Base-by-base conservation (phyloP, 306 rosid species). In the Lagenaria siceraria region DNA sequence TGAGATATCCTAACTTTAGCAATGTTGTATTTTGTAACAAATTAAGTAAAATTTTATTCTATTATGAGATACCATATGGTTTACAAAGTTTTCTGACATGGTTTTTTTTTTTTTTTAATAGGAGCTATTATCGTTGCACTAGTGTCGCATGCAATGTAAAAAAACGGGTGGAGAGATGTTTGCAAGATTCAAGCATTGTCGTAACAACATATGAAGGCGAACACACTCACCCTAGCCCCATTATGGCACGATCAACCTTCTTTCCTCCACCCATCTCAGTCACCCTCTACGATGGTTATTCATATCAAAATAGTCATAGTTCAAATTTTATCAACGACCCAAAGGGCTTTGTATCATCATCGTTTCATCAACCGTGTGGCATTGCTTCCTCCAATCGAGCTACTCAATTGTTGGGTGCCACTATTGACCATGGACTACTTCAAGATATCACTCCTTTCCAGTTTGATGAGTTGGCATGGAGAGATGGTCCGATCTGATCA, bases 51-150 rank as follows among this genome's bases (percentile, higher is more conserved):
- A 33, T 33, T 33, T 33, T 33, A 33, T 33, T 33, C 5, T 33
- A 33, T 4, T 5, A 33, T 6, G 3, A 33, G 36, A 33, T 29
- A 29, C 48, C 4, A 11, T 42, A 10, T 3, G 4, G 13, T 42
- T 3, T 19, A 14, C 0, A 8, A 0, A 19, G 0, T 0, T 61
- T 36, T 9, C 1, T 64, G 1, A 35, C 38, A 12, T 8, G 33
- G 15, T 18, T 2, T 40, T 49, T 49, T 3, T 6, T 42, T 29
- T 13, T 36, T 71, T 29, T 29, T 15, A 3, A 12, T 42, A 94
- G 98, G 95, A 94, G 98, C 63, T 94, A 94, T 71, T 94, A 90
- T 87, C 98, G 98, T 81, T 94, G 98, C 96, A 92, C 97, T 79
- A 90, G 82, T 40, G 80, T 84, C 13, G 82, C 96, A 64, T 94